Evolutionary conservation across 371 early-diverging fungal species (phyloP), one percentile per base, ranked within the genome.

Genomic region (Mucor saturninus): DNA sequence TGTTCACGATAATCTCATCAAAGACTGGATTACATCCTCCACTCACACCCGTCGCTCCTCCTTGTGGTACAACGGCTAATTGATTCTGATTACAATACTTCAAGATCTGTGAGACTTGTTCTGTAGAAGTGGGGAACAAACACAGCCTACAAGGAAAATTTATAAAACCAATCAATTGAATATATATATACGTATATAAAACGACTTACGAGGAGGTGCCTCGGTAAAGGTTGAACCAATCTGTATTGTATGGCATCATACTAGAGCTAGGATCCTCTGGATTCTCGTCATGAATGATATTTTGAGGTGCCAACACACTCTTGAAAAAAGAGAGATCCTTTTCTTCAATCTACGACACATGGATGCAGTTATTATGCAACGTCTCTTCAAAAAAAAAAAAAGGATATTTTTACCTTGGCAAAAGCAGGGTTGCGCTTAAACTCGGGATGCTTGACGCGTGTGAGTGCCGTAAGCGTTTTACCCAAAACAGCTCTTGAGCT

Each of bases 51-150:
- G 97, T 97, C 75, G 96, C 97, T 30, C 97, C 98, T 59, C 98
- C 96, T 72, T 98, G 98, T 31, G 97, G 96, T 0, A 94, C 95
- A 14, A 98, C 91, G 1, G 95, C 96, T 21, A 98, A 72, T 63
- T 50, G 69, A n/a, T 87, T 64, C 14, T 86, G 83, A 68, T 93
- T 89, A 79, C 98, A 98, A 70, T 98, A 93, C 45, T 77, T 82
- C 14, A 97, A 69, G n/a, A 97, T 85, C 53, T 84, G 67, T 0
- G 91, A 83, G 10, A 97, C 95, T 67, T 98, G 90, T 21, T 87
- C 76, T 1, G 94, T 91, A 0, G 90, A 86, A 31, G 85, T 86
- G 4, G 98, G 98, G 52, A 86, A 83, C 38, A 95, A 77, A 3
- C 96, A 66, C 9, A 66, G 49, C 0, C 67, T 66, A 30, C 2